Conservation (phyloP, 2,329 filamentous ascomycete species). For the Parastagonospora nodorum region DNA sequence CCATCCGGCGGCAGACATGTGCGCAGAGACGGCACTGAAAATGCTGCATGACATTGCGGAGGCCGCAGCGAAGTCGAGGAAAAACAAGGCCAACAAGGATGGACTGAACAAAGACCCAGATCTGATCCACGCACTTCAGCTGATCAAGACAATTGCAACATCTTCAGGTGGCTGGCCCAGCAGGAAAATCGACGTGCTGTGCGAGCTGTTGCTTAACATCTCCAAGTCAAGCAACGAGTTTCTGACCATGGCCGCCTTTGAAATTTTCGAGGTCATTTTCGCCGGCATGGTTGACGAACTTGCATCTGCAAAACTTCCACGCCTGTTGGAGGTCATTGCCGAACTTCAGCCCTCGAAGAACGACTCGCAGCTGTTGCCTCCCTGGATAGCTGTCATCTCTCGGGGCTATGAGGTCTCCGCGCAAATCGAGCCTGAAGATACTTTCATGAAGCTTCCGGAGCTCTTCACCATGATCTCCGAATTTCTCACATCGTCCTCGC, state of each 20-base stretch:
- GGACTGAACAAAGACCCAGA: conserved; percentile 74
- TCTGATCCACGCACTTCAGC: conserved; percentile 87
- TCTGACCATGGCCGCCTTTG: conserved; percentile 93
- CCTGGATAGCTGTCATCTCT: conserved; percentile 95
- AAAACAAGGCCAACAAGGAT: conserved; percentile 57
- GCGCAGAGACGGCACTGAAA: conserved; percentile 85
- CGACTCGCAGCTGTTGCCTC: conserved; percentile 90
- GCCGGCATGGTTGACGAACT: conserved; percentile 86
- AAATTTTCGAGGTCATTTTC: conserved; percentile 97
- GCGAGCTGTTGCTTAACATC: conserved; percentile 85
- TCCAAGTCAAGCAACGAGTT: conserved; percentile 91
- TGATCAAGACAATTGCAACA: conserved; percentile 86
- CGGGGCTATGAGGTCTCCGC: conserved; percentile 92
- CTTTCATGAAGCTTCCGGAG: conserved; percentile 85
- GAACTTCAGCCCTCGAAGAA: conserved; percentile 90
- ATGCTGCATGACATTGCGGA: conserved; percentile 78
- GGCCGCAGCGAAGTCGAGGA: conserved; percentile 73
- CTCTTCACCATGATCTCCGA: conserved; percentile 79
- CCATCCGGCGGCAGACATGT: conserved; percentile 95
- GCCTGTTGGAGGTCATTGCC: conserved; percentile 86
- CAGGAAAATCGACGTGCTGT: conserved; percentile 90
- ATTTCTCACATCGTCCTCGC: conserved; percentile 84
- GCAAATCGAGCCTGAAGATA: conserved; percentile 86
- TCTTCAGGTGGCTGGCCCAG: conserved; percentile 95
- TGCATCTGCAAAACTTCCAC: conserved; percentile 85